A percentile compares a stretch with the other conserved stretches of the same genome.
These are phyloP conservation scores for Rhizopogon rudus DNA, from an alignment of 768 basidiomycete species.

Conservation along the genomic window DNA sequence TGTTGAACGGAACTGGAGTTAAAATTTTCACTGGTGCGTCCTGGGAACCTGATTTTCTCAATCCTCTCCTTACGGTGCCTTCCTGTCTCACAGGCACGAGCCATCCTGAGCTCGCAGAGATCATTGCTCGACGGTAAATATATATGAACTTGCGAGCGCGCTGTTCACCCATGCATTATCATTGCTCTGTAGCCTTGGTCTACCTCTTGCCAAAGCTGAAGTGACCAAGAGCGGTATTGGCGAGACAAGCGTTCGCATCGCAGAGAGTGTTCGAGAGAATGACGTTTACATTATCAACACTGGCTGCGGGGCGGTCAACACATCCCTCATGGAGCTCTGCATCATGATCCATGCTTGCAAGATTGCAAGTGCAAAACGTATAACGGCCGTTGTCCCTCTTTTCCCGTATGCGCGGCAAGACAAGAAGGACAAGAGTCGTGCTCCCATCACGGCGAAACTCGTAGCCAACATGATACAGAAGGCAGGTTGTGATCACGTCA, in stretches of 20 bases:
- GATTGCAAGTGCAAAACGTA: slow-evolving; percentile 96
- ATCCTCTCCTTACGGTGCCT: background rate
- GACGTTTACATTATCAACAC: slow-evolving; percentile 99
- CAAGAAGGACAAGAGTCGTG: slow-evolving; percentile 98
- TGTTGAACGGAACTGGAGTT: slow-evolving; percentile 54
- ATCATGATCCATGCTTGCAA: slow-evolving; percentile 99
- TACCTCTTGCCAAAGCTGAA: slow-evolving; percentile 83
- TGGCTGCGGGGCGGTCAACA: slow-evolving; percentile 82
- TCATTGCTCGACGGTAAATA: slow-evolving; percentile 83
- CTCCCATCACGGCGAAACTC: slow-evolving; percentile 96
- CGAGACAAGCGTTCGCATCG: slow-evolving; percentile 88
- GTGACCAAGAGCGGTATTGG: slow-evolving; percentile 87
- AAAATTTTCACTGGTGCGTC: slow-evolving; percentile 54
- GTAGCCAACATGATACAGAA: slow-evolving; percentile 97
- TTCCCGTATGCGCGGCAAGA: slow-evolving; percentile 98
- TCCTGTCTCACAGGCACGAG: slow-evolving; percentile 65
- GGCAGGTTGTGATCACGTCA: slow-evolving; percentile 94
- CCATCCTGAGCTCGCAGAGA: slow-evolving; percentile 92
- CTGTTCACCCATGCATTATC: slow-evolving; percentile 15
- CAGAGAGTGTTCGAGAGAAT: slow-evolving; percentile 94
- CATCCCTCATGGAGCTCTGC: slow-evolving; percentile 94
- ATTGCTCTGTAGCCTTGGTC: slow-evolving; percentile 64
- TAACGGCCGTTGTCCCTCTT: slow-evolving; percentile 96
- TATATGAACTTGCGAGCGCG: slow-evolving; percentile 6
- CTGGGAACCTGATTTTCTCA: background rate